These are phyloP conservation scores for Lentinula boryana DNA, from an alignment of 768 basidiomycete genomes.

Conservation along the genomic window DNA sequence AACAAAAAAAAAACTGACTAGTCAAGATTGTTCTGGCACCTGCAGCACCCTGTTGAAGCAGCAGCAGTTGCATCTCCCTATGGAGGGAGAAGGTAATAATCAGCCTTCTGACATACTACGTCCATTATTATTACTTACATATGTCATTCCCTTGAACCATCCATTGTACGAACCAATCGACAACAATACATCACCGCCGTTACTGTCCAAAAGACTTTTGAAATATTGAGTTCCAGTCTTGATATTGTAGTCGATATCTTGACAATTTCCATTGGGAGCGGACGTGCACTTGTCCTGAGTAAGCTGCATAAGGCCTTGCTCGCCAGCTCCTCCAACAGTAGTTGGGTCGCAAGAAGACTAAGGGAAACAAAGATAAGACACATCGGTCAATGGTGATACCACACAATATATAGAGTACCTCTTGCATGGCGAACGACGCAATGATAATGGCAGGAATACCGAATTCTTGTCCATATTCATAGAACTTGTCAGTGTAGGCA, in stretches of 20 bases:
- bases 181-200: conserved; percentile 47
- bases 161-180: conserved; percentile 76
- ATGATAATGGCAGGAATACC: conserved; percentile 68
- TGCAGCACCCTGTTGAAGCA: conserved; percentile 47
- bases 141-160: conserved; percentile 56
- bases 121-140: conserved; percentile 26
- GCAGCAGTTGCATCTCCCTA: conserved; percentile 57
- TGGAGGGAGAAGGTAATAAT: not conserved
- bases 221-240: conserved; percentile 59
- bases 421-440: conserved; percentile 88
- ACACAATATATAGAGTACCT: conserved; percentile 24
- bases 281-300: conserved; percentile 69
- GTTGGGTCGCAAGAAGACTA: conserved; percentile 57
- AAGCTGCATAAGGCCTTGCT: conserved; percentile 86
- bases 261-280: conserved; percentile 41
- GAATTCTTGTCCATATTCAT: conserved; percentile 46
- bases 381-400: not conserved
- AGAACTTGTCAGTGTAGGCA: conserved; percentile 46
- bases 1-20: conserved; percentile 46
- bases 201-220: conserved; percentile 36
- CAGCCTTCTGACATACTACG: not conserved
- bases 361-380: not conserved
- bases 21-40: conserved; percentile 80
- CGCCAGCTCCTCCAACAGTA: conserved; percentile 63
- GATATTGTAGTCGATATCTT: conserved; percentile 63